These are phyloP conservation scores for Pseudoneurospora amorphoporcata DNA, from an alignment of 495 filamentous ascomycete species.

Conservation along the genomic window DNA sequence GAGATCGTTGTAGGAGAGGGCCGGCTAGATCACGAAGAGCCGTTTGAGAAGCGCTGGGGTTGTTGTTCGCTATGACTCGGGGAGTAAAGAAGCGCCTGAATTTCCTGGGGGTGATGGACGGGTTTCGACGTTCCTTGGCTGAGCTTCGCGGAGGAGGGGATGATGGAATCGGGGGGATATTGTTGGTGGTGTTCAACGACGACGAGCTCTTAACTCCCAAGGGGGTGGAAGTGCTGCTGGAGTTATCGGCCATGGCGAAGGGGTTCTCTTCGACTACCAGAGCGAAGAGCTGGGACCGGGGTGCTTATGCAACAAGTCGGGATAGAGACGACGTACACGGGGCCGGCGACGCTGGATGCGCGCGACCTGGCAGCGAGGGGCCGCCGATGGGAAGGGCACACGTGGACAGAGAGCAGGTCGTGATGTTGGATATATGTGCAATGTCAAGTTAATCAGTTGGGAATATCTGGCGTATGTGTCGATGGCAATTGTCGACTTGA, in stretches of 20 bases:
- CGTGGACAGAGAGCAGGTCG: not conserved
- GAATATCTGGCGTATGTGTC: not conserved
- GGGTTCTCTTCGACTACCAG: not conserved
- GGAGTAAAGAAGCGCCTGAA: conserved; percentile 84
- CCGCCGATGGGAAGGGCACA: not conserved
- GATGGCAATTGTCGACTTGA: not conserved
- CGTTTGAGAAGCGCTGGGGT: conserved; percentile 45
- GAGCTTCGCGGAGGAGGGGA: conserved; percentile 27
- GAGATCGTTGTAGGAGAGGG: conserved; percentile 48
- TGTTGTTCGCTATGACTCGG: conserved; percentile 32
- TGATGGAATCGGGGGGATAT: conserved; percentile 13
- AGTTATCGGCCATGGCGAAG: conserved; percentile 6
- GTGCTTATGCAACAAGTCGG: not conserved
- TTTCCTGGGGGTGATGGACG: conserved; percentile 58
- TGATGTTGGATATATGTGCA: not conserved
- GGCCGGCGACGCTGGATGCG: not conserved
- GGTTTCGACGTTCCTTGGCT: conserved; percentile 36
- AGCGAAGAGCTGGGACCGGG: not conserved
- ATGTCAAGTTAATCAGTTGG: not conserved
- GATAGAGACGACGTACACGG: not conserved
- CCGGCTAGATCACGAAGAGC: conserved; percentile 62
- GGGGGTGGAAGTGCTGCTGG: conserved; percentile 8
- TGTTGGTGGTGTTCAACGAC: conserved; percentile 7
- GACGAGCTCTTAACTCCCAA: conserved; percentile 16
- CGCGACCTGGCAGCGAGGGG: not conserved